Conservation (phyloP, 2,329 filamentous ascomycete species). For the Hymenoscyphus salicellus region DNA sequence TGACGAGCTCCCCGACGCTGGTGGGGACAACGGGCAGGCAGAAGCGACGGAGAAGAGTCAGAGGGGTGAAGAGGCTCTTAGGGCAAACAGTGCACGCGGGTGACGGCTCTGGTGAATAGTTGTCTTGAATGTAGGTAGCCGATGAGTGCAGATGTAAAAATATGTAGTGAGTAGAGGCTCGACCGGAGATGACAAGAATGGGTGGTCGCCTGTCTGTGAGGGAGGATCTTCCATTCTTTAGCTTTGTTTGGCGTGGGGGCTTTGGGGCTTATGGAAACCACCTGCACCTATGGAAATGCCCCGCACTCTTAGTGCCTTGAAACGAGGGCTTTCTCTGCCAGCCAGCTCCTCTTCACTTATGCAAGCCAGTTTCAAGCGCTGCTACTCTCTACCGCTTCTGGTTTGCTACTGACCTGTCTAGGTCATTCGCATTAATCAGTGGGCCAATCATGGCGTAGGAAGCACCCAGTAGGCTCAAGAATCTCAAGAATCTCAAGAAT, state of each 20-base stretch:
- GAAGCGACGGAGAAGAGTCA: not conserved
- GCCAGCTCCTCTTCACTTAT: not conserved
- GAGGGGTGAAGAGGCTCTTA: not conserved
- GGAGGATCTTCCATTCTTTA: conserved; percentile 5
- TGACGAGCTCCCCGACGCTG: not conserved
- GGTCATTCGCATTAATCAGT: not conserved
- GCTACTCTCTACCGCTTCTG: not conserved
- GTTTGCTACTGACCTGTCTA: not conserved
- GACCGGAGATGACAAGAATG: conserved; percentile 1
- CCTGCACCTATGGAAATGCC: not conserved
- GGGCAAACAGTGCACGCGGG: not conserved
- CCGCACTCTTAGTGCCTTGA: not conserved
- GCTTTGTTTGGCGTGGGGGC: conserved; percentile 4
- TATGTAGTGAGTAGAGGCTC: not conserved
- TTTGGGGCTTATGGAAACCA: no score
- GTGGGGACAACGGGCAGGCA: not conserved
- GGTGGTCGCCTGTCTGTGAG: not conserved
- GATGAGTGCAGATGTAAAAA: not conserved
- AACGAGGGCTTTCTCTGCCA: not conserved
- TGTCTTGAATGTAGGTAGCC: not conserved
- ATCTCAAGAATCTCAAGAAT: no score
- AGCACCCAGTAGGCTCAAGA: not conserved
- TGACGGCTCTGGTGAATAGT: not conserved
- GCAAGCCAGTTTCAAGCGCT: not conserved
- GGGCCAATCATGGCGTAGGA: not conserved